Percentiles rank a stretch among this genome's conserved stretches.
Evolutionary conservation across 345 rosid genomes (phyloP).

Genomic region (Eutrema japonicum): DNA sequence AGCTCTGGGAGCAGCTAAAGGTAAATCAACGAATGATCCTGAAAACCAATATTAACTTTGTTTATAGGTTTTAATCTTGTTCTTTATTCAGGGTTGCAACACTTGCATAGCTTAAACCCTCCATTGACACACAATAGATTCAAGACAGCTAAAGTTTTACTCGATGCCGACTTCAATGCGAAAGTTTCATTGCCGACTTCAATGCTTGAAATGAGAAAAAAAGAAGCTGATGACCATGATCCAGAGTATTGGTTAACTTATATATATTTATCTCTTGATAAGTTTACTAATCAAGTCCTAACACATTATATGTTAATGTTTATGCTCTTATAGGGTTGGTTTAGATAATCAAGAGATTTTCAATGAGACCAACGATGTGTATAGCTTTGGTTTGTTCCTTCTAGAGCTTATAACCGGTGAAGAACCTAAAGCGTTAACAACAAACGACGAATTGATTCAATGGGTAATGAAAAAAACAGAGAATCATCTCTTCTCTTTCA

Average conservation of each 20-base stretch:
- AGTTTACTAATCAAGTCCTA: neutral
- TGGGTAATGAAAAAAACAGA: conserved; percentile 47
- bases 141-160: conserved; percentile 70
- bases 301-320: neutral
- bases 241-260: conserved; percentile 52
- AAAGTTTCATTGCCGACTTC: conserved; percentile 61
- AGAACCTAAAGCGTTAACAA: conserved; percentile 46
- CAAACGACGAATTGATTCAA: conserved; percentile 50
- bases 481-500: neutral
- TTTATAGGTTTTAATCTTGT: conserved; percentile 12
- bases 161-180: conserved; percentile 65
- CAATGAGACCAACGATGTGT: conserved; percentile 51
- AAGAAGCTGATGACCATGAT: conserved; percentile 55
- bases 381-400: conserved; percentile 75
- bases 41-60: neutral
- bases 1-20: conserved; percentile 76
- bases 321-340: conserved; percentile 2
- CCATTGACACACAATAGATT: conserved; percentile 70
- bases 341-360: conserved; percentile 32
- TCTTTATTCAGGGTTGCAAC: conserved; percentile 58
- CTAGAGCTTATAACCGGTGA: conserved; percentile 65
- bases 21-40: conserved; percentile 38
- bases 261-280: neutral
- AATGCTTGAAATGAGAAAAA: conserved; percentile 53
- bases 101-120: conserved; percentile 62